phyloP scores from a whole-genome alignment of 2,329 filamentous ascomycete species.

The Canariomyces notabilis region DNA sequence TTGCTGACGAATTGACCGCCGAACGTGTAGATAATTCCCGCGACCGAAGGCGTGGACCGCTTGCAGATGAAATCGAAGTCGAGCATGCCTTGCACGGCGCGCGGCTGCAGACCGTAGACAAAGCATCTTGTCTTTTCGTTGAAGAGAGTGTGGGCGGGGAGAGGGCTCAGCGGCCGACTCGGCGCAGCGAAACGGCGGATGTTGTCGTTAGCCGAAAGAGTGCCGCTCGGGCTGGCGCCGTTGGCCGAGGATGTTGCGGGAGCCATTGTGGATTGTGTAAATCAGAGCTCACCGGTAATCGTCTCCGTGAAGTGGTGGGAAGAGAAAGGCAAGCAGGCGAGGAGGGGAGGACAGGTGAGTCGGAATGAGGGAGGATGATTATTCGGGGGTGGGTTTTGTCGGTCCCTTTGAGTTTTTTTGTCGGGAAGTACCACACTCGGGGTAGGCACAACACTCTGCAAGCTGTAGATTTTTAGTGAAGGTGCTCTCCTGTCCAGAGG shows the following conservation, averaged over 20 bases:
- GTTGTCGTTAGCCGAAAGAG: slow-evolving; percentile 88
- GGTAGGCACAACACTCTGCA: slow-evolving; percentile 20
- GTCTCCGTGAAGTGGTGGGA: slow-evolving; percentile 7
- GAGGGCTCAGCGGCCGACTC: slow-evolving; percentile 85
- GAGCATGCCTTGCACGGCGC: slow-evolving; percentile 87
- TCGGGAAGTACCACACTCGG: slow-evolving; percentile 14
- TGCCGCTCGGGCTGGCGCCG: slow-evolving; percentile 35
- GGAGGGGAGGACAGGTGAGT: slow-evolving; percentile 15
- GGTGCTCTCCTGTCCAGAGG: slow-evolving; percentile 8
- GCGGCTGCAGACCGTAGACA: slow-evolving; percentile 97
- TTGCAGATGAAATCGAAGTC: slow-evolving; percentile 99
- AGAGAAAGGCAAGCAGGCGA: slow-evolving; percentile 11
- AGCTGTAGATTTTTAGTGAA: slow-evolving; percentile 17
- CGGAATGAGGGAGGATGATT: too few species aligned
- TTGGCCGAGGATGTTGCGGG: slow-evolving; percentile 43
- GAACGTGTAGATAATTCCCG: slow-evolving; percentile 99
- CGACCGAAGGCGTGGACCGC: slow-evolving; percentile 90
- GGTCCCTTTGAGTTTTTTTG: slow-evolving; percentile 15
- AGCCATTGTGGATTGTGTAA: slow-evolving; percentile 46
- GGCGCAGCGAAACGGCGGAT: slow-evolving; percentile 93
- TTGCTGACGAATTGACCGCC: slow-evolving; percentile 99
- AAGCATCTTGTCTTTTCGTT: slow-evolving; percentile 99
- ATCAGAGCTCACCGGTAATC: slow-evolving; percentile 18
- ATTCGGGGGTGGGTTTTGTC: slow-evolving; percentile 25
- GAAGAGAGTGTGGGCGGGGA: slow-evolving; percentile 86